Evolutionary conservation across 2,329 filamentous ascomycete species (phyloP).

Genomic region (Nectriaceae sp.): DNA sequence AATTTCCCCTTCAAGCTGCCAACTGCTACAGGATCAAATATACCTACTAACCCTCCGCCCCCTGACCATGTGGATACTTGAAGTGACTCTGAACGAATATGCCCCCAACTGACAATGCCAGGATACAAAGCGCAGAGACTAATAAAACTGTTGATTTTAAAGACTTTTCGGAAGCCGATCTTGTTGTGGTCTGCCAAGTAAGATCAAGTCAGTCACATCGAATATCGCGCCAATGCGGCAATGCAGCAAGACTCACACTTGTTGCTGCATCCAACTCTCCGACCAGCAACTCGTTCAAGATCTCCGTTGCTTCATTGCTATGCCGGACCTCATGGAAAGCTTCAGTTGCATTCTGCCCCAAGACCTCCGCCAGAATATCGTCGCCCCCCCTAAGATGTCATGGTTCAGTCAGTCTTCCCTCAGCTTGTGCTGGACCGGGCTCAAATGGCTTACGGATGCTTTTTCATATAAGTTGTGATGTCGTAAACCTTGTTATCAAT

Average conservation of each 20-base stretch:
- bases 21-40: too few species aligned
- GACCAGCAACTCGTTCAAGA: slow-evolving; percentile 4
- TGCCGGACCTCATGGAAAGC: slow-evolving; percentile 12
- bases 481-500: slow-evolving; percentile 11
- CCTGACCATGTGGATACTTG: neutral
- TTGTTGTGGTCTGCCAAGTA: slow-evolving; percentile 1
- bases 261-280: slow-evolving; percentile 5
- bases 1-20: too few species aligned
- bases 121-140: slow-evolving; percentile 2
- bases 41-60: neutral
- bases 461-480: slow-evolving; percentile 7
- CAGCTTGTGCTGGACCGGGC: too few species aligned
- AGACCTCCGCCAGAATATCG: slow-evolving; percentile 9
- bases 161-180: neutral
- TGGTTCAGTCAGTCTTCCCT: neutral
- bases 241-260: too few species aligned
- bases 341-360: slow-evolving; percentile 8
- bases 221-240: too few species aligned
- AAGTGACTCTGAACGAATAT: slow-evolving; percentile 10
- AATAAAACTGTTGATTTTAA: neutral
- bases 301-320: slow-evolving; percentile 7
- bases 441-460: slow-evolving; percentile 8
- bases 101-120: slow-evolving; percentile 5
- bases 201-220: neutral
- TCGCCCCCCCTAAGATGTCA: slow-evolving; percentile 2